Percentiles rank a stretch among this genome's conserved stretches.
These are phyloP conservation scores for Metarhizium humberi DNA, from an alignment of 2,329 filamentous ascomycete genomes.

Conservation along the genomic window DNA sequence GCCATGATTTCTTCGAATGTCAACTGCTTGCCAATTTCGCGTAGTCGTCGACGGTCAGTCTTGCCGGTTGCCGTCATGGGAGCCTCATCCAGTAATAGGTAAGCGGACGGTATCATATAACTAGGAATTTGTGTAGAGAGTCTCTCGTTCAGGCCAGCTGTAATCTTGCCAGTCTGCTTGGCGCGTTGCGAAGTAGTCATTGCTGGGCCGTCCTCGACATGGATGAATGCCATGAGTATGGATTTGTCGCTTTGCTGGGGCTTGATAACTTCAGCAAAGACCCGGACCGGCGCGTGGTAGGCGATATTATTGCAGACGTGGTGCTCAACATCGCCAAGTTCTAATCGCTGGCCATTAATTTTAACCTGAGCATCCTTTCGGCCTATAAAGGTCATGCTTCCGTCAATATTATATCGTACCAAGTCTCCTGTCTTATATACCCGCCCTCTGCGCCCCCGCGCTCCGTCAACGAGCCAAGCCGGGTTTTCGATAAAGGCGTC, in stretches of 20 bases:
- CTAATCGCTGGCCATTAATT: conserved; percentile 43
- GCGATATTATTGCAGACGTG: neutral
- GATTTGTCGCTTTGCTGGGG: neutral
- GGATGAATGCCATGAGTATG: conserved; percentile 1
- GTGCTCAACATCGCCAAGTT: conserved; percentile 22
- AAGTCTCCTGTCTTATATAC: conserved; percentile 40
- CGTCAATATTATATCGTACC: conserved; percentile 25
- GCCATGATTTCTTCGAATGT: neutral
- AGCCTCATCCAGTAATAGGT: conserved; percentile 8
- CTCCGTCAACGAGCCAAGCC: conserved; percentile 13
- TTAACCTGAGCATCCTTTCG: conserved; percentile 47
- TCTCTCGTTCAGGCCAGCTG: neutral
- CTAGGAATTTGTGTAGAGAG: conserved; percentile 9
- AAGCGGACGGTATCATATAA: conserved; percentile 12
- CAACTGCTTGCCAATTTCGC: neutral
- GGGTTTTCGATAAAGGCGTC: conserved; percentile 32
- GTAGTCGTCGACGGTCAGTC: conserved; percentile 8
- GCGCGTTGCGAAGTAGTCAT: too few species aligned
- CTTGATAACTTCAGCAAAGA: conserved; percentile 1
- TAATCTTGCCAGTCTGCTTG: neutral
- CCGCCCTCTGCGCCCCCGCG: conserved; percentile 8
- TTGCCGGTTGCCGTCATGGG: conserved; percentile 9
- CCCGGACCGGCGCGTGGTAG: neutral
- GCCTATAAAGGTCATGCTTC: conserved; percentile 32
- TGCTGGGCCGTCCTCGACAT: neutral